Percentiles rank a stretch among this genome's conserved stretches.
Conservation (phyloP, 2,329 filamentous ascomycete species). For the Aureobasidium namibiae region DNA sequence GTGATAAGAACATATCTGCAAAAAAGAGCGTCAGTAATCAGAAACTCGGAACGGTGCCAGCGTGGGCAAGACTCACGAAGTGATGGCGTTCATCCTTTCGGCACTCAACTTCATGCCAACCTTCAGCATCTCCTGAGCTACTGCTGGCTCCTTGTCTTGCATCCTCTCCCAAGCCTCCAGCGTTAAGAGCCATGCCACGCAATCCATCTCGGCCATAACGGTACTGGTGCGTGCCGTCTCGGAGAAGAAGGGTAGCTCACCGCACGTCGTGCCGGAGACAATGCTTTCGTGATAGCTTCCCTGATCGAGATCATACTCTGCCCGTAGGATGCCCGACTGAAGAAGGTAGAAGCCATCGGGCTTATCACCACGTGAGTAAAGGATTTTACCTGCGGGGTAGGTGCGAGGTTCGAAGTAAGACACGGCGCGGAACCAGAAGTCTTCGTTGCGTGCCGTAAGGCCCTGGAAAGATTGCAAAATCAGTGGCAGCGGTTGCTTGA, state of each 20-base stretch:
- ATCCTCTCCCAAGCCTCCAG: conserved; percentile 62
- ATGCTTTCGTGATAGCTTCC: conserved; percentile 86
- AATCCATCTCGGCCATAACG: conserved; percentile 72
- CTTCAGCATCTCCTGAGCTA: conserved; percentile 75
- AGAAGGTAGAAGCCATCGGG: conserved; percentile 84
- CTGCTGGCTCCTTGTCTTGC: conserved; percentile 63
- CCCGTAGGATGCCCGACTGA: conserved; percentile 79
- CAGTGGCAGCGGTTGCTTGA: conserved; percentile 82
- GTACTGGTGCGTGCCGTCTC: conserved; percentile 83
- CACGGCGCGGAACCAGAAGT: conserved; percentile 83
- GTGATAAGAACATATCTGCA: conserved; percentile 33
- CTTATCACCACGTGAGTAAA: conserved; percentile 68
- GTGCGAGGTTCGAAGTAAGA: conserved; percentile 66
- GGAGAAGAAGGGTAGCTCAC: conserved; percentile 92
- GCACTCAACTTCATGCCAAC: conserved; percentile 90
- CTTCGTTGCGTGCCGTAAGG: conserved; percentile 75
- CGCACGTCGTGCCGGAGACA: conserved; percentile 87
- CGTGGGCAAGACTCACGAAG: conserved; percentile 35
- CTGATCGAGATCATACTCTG: conserved; percentile 85
- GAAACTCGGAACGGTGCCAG: too few species aligned
- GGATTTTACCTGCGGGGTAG: conserved; percentile 58
- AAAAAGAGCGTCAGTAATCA: neutral
- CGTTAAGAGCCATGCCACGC: conserved; percentile 75
- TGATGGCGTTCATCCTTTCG: conserved; percentile 75
- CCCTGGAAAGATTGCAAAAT: conserved; percentile 95